These are phyloP conservation scores for Aspergillus sp. DNA, from an alignment of 2,329 filamentous ascomycete species.

Conservation along the genomic window DNA sequence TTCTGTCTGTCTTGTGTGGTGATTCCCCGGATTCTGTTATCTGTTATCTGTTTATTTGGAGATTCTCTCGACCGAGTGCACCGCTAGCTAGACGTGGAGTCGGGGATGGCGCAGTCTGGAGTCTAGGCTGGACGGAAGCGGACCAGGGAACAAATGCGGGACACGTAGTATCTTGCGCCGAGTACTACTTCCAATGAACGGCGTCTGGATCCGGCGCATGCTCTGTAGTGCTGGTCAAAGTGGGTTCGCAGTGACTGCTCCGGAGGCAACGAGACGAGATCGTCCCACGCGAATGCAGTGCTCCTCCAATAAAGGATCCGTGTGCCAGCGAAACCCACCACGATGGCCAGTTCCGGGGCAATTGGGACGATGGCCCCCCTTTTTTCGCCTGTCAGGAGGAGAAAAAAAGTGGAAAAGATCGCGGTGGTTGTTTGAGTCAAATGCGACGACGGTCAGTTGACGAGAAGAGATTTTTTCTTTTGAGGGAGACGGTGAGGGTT, in stretches of 20 bases:
- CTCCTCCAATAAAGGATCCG: not conserved
- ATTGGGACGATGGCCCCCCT: not conserved
- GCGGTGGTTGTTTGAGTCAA: not conserved
- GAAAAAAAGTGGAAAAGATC: not conserved
- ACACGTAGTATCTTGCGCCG: too few species aligned
- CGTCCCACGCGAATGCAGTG: not conserved
- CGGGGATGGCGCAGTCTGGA: too few species aligned
- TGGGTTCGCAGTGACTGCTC: not conserved
- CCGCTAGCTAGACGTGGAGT: too few species aligned
- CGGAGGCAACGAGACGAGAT: not conserved
- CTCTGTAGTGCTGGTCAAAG: not conserved
- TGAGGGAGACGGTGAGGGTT: not conserved
- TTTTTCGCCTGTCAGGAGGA: not conserved
- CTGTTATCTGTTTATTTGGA: not conserved
- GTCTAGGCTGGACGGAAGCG: too few species aligned
- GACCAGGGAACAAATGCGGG: too few species aligned
- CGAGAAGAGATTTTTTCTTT: not conserved
- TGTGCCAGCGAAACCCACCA: not conserved
- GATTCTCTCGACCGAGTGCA: not conserved
- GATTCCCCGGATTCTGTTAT: not conserved
- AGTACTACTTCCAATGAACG: too few species aligned
- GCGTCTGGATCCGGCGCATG: too few species aligned
- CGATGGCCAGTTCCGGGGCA: not conserved
- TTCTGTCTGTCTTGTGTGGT: not conserved
- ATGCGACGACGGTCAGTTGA: not conserved